Percentiles rank a stretch among this genome's conserved stretches.
Conservation (phyloP, 345 rosid species). For the Schrenkiella parvula region DNA sequence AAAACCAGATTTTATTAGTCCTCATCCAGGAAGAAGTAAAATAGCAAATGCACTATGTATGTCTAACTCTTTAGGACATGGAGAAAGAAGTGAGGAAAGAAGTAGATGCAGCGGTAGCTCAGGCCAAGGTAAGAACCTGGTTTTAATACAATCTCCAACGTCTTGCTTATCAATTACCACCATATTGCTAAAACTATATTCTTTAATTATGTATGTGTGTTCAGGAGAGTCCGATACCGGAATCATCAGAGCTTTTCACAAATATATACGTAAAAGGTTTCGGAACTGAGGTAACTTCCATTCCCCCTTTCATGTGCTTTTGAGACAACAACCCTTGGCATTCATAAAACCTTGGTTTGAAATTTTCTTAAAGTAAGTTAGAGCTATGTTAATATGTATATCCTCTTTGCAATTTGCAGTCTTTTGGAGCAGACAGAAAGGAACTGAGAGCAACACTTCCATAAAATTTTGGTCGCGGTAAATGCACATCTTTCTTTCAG, state of each 20-base stretch:
- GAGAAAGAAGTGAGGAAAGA: constrained; percentile 77
- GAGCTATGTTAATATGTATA: background rate
- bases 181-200: background rate
- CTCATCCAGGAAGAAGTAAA: background rate
- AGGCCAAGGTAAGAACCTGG: constrained; percentile 57
- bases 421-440: constrained; percentile 80
- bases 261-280: constrained; percentile 68
- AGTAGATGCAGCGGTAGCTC: constrained; percentile 81
- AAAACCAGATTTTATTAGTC: background rate
- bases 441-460: constrained; percentile 67
- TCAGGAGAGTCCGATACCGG: constrained; percentile 90
- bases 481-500: background rate
- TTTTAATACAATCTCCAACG: background rate
- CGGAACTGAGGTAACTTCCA: constrained; percentile 59
- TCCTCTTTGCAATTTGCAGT: constrained; percentile 31
- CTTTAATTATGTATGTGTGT: background rate
- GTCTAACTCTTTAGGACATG: constrained; percentile 51
- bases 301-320: background rate
- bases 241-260: constrained; percentile 67
- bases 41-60: background rate
- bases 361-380: background rate
- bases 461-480: constrained; percentile 4
- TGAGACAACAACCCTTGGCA: background rate
- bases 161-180: background rate
- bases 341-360: background rate